Base-by-base conservation (phyloP, 2,329 filamentous ascomycete genomes). In the Allantophomopsis cytisporea region DNA sequence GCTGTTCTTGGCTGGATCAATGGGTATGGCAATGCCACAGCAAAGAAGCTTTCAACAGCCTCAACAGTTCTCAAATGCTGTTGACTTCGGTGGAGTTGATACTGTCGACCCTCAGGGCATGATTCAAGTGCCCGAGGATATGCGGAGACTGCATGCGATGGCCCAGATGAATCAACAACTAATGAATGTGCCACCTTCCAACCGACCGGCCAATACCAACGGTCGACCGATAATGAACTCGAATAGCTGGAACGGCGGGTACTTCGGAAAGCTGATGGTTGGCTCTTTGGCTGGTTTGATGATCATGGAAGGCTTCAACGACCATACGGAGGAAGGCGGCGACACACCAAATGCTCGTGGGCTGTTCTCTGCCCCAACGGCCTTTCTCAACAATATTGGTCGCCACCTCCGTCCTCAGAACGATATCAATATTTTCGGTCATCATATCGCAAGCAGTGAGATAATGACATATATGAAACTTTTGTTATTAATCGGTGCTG, bases 211-310 rank as follows among this genome's bases (percentile, higher is more conserved):
- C 76, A 50, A 63, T 73, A 53, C 68, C 68, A 57, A 64, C 30
- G 61, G 68, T 41, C 66, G 75, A 49, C 68, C 14, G 2, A 57
- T 66, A 17, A 21, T 21, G 7, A 36, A 23, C 35, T 18, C 32
- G 11, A 15, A 34, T 34, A 18, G 32, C 8, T 15, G 67, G 30
- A 59, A 64, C 5, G 64, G 60, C 11, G 71, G 70, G 1, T 79
- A 76, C 44, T 69, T 73, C 42, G 74, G 73, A 38, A 94, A 93
- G 61, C 69, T 95, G 47, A 91, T 95, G 84, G 78, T 95, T 5
- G 89, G 89, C 33, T 89, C 88, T 14, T 71, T 96, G 43, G 89
- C 88, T 17, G 87, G 86, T 12, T 66, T 96, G 14, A 94, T 96
- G 88, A 71, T 95, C 28, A 63, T 94, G 49, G 87, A 95, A 60